Base-by-base conservation (phyloP, 257 asterid genomes). In the Solanum chiquidenum region DNA sequence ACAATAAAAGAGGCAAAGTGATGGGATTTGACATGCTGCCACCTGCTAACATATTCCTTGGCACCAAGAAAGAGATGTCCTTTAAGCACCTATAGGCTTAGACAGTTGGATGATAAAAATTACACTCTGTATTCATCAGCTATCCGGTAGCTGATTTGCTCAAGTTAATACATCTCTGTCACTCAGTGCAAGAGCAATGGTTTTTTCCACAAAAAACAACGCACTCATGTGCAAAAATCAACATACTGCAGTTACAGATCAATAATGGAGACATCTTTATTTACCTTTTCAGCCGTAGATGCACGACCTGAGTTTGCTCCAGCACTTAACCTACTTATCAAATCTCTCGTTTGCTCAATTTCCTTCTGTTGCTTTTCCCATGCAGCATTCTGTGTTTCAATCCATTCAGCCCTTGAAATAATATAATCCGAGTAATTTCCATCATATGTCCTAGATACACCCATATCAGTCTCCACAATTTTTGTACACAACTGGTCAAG, bases 291-390 rank as follows among this genome's bases (percentile, higher is more conserved):
- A 89, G 99, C 99, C 35, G 99, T 93, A 90, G 99, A 97, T 87
- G 99, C 99, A 87, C 99, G 99, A 3, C 99, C 99, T 82, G 99
- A 52, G 92, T 97, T 94, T 87, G 99, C 99, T 85, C 99, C 99
- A 13, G 98, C 98, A 77, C 98, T 93, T 89, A 97, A 89, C 95
- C 98, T 93, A 90, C 88, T 94, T 69, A 97, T 96, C 85, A 97
- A 91, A 85, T 89, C 99, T 90, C 88, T 93, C 3, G 99, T 94
- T 10, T 95, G 95, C 29, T 94, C 99, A 82, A 97, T 97, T 91
- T 97, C 99, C 90, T 94, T 97, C 89, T 96, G 98, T 77, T 95
- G 99, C 90, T 96, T 97, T 89, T 96, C 99, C 99, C 99, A 97
- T 38, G 99, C 99, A 52, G 99, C 93, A 89, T 94, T 86, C 90